phyloP scores from a whole-genome alignment of 352 stramenopile genomes.

The Phytophthora capsici region DNA sequence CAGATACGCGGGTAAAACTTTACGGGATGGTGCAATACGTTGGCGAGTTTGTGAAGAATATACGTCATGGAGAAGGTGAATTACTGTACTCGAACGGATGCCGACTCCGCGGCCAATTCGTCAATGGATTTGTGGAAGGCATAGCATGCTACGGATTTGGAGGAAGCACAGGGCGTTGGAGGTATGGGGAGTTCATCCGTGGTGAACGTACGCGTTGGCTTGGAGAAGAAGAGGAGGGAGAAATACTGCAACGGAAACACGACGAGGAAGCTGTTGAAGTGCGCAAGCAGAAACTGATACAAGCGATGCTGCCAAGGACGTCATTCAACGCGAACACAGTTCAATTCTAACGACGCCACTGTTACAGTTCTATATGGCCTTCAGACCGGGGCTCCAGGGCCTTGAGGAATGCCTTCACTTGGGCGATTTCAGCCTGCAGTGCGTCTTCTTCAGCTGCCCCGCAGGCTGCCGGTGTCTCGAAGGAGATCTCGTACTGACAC shows the following conservation, averaged over 20 bases:
- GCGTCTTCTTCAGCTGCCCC: conserved; percentile 26
- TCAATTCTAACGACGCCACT: conserved; percentile 24
- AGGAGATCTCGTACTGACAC: conserved; percentile 89
- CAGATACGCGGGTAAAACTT: conserved; percentile 34
- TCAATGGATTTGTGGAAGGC: conserved; percentile 53
- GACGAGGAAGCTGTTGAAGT: conserved; percentile 16
- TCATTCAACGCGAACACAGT: conserved; percentile 13
- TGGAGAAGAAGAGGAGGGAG: conserved; percentile 46
- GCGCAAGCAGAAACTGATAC: conserved; percentile 15
- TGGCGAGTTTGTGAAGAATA: conserved; percentile 51
- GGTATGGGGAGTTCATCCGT: conserved; percentile 44
- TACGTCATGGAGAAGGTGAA: conserved; percentile 56
- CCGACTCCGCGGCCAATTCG: conserved; percentile 50
- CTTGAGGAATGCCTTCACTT: conserved; percentile 12
- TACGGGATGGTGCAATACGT: conserved; percentile 68
- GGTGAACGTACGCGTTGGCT: conserved; percentile 63
- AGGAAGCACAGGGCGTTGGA: conserved; percentile 22
- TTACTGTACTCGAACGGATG: conserved; percentile 69
- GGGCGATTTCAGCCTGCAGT: conserved; percentile 26
- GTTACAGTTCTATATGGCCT: conserved; percentile 39
- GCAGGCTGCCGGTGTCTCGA: conserved; percentile 77
- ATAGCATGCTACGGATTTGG: conserved; percentile 52
- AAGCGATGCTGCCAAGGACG: conserved; percentile 7
- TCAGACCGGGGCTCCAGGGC: neutral
- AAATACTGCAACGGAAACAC: conserved; percentile 17